Percentiles rank a stretch among this genome's conserved stretches.
Evolutionary conservation across 306 rosid species (phyloP).

Genomic region (Sicyos edulis): DNA sequence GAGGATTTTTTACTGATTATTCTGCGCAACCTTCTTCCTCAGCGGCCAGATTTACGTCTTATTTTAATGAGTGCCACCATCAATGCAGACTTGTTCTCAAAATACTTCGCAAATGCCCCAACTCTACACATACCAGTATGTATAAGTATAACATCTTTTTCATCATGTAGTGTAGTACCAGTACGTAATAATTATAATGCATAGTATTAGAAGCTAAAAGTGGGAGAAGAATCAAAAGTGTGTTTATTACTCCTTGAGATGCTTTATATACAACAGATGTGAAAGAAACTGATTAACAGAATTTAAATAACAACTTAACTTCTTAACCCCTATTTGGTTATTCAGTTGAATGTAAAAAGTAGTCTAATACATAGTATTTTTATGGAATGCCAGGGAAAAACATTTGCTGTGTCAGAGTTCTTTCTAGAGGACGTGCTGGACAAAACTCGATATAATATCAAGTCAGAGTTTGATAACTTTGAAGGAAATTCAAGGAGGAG

Average conservation of each 20-base stretch:
- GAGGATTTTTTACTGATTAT: constrained; percentile 86
- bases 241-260: no score
- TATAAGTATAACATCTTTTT: constrained; percentile 25
- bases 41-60: constrained; percentile 84
- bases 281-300: no score
- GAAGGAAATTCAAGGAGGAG: constrained; percentile 70
- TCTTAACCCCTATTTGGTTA: no score
- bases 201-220: no score
- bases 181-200: constrained; percentile 16
- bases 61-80: constrained; percentile 97
- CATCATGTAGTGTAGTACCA: not conserved
- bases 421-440: constrained; percentile 89
- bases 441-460: constrained; percentile 64
- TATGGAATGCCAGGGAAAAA: constrained; percentile 59
- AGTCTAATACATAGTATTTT: constrained; percentile 21
- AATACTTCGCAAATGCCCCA: constrained; percentile 77
- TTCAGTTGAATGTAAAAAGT: no score
- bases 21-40: constrained; percentile 86
- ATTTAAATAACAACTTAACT: no score
- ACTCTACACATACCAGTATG: constrained; percentile 73
- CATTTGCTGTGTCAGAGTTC: constrained; percentile 69
- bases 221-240: no score
- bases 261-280: no score
- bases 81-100: constrained; percentile 87
- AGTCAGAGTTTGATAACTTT: constrained; percentile 63